These are phyloP conservation scores for Naganishia friedmannii DNA, from an alignment of 768 basidiomycete species.

Conservation along the genomic window DNA sequence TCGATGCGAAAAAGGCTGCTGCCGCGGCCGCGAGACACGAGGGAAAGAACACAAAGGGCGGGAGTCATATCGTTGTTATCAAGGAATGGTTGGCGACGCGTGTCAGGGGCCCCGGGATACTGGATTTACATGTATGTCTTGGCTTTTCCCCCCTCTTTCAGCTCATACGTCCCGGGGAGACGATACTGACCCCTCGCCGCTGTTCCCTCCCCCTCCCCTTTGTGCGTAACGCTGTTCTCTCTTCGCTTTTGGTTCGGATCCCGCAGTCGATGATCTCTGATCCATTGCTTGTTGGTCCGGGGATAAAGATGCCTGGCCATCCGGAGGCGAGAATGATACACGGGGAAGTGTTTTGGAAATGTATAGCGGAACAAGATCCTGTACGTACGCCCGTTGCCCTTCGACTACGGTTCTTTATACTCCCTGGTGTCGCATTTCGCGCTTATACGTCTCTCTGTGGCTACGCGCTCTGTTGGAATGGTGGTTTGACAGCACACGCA, in stretches of 20 bases:
- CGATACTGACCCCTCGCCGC: no score
- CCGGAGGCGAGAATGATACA: constrained; percentile 59
- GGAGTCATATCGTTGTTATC: constrained; percentile 25
- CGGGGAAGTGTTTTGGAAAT: constrained; percentile 79
- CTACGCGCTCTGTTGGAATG: no score
- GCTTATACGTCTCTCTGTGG: no score
- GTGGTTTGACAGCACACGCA: constrained; percentile 60
- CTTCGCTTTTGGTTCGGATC: neutral
- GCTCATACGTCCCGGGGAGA: no score
- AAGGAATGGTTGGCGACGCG: constrained; percentile 32
- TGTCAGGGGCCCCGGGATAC: constrained; percentile 21
- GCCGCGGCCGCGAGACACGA: neutral
- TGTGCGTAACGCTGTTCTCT: neutral
- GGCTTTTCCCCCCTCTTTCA: neutral
- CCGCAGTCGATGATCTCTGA: constrained; percentile 64
- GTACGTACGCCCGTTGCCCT: neutral
- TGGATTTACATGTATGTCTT: constrained; percentile 31
- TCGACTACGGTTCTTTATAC: no score
- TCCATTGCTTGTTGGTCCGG: constrained; percentile 67
- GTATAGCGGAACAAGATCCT: constrained; percentile 23
- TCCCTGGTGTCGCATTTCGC: no score
- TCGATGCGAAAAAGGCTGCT: neutral
- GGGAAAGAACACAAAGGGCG: constrained; percentile 3
- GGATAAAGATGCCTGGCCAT: constrained; percentile 67
- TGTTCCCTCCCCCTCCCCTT: no score